Evolutionary conservation across 2,329 filamentous ascomycete species (phyloP).

Genomic region (Fusarium camptoceras): DNA sequence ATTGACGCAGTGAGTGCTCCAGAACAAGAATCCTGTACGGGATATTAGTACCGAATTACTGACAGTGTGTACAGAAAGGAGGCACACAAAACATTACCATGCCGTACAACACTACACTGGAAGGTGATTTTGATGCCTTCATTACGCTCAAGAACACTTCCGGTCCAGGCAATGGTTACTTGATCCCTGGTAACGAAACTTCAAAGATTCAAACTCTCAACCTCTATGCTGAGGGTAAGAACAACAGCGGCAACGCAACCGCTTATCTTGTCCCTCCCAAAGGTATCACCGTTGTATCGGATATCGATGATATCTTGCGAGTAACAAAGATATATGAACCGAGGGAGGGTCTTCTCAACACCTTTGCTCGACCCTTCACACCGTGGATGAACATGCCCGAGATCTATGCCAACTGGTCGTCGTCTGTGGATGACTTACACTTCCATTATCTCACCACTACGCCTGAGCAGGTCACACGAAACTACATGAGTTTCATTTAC

Average conservation of each 20-base stretch:
- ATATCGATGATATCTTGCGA: constrained; percentile 85
- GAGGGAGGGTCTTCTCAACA: constrained; percentile 79
- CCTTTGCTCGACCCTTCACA: constrained; percentile 77
- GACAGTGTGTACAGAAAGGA: constrained; percentile 54
- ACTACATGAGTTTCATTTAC: constrained; percentile 86
- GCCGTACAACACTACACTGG: constrained; percentile 72
- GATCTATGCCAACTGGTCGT: constrained; percentile 81
- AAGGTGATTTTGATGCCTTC: constrained; percentile 82
- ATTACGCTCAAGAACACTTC: constrained; percentile 70
- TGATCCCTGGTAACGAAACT: constrained; percentile 74
- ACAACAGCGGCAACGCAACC: constrained; percentile 76
- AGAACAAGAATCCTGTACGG: not conserved
- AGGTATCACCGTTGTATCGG: constrained; percentile 79
- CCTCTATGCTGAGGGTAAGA: constrained; percentile 72
- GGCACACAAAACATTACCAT: constrained; percentile 72
- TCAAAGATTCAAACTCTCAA: constrained; percentile 74
- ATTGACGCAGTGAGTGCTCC: constrained; percentile 54
- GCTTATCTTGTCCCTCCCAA: constrained; percentile 78
- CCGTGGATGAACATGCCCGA: constrained; percentile 84
- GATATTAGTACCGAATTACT: not conserved
- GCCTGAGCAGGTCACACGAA: constrained; percentile 80
- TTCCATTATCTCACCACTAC: constrained; percentile 88
- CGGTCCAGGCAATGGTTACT: constrained; percentile 58
- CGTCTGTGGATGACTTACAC: constrained; percentile 73
- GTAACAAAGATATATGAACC: constrained; percentile 84